Evolutionary conservation across 2,329 filamentous ascomycete species (phyloP), one percentile per base, ranked within the genome.

Genomic region (Fusarium burgessii): DNA sequence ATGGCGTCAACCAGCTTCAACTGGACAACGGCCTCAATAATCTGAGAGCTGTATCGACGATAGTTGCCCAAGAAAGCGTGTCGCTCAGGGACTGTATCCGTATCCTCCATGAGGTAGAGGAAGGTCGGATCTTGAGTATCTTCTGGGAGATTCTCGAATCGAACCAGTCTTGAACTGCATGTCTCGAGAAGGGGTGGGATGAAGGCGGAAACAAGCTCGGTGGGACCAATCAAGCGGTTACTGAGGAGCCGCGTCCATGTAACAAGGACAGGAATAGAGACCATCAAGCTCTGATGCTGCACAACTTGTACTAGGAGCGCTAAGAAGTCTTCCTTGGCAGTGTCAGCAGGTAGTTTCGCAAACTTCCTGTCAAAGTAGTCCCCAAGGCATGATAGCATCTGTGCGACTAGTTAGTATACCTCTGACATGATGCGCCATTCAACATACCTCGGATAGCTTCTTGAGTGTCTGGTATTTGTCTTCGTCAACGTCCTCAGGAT

Each of bases 51-150:
- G 77, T 97, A 98, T 64, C 96, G 89, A 41, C 96, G 88, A 80
- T 99, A 99, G 77, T 99, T 98, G 7, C 95, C 94, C 14, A 98
- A 87, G 79, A 99, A 99, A 2, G 94, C 94, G 81, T 99, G 96
- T 27, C 94, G 89, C 79, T 99, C 96, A 0, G 96, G 96, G 23
- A 95, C 85, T 0, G 95, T 98, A 77, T 99, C 96, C 60, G 97
- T 97, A 78, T 99, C 96, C 77, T 98, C 95, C 76, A 94, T 87
- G 3, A 99, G 86, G 72, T 97, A 96, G 14, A 93, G 84, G 63
- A 94, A 88, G 1, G 92, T 95, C 4, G 93, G 87, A 74, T 98
- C 91, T 49, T 93, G 89, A 0, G 91, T 92, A 69, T 97, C 92
- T 70, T 95, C 91, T 1, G 94, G 93, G 5, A 98, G 83, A 69